These are phyloP conservation scores for Tetrapisispora namnaoensis DNA, from an alignment of 805 yeast genomes.

Conservation along the genomic window DNA sequence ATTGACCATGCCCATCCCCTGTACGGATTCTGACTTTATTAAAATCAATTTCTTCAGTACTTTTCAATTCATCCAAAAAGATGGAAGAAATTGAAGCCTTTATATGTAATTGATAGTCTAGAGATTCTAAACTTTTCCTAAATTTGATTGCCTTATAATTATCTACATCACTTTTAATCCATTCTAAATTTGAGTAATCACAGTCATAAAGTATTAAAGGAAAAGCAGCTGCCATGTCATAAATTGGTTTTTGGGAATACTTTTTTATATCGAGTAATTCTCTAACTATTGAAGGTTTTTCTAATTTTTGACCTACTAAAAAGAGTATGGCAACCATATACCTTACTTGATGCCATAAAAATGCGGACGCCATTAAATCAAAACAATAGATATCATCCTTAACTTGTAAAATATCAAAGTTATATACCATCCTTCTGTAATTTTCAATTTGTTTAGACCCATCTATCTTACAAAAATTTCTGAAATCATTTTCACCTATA, in stretches of 20 bases:
- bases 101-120: slow-evolving; percentile 47
- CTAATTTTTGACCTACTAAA: slow-evolving; percentile 70
- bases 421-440: slow-evolving; percentile 52
- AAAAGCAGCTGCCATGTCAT: slow-evolving; percentile 81
- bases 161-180: slow-evolving; percentile 34
- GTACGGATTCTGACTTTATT: slow-evolving; percentile 36
- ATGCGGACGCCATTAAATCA: slow-evolving; percentile 80
- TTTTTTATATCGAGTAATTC: slow-evolving; percentile 48
- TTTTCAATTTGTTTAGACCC: slow-evolving; percentile 87
- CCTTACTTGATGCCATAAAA: slow-evolving; percentile 95
- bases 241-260: slow-evolving; percentile 62
- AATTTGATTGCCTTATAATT: slow-evolving; percentile 36
- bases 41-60: slow-evolving; percentile 13
- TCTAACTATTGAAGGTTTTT: slow-evolving; percentile 45
- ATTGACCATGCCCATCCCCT: slow-evolving; percentile 74
- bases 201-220: slow-evolving; percentile 87
- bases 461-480: slow-evolving; percentile 91
- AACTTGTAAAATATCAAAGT: slow-evolving; percentile 37
- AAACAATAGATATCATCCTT: slow-evolving; percentile 48
- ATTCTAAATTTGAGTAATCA: slow-evolving; percentile 58
- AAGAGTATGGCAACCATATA: slow-evolving; percentile 85
- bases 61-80: slow-evolving; percentile 34
- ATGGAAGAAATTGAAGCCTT: slow-evolving; percentile 45
- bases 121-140: slow-evolving; percentile 36
- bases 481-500: slow-evolving; percentile 76